Base-by-base conservation (phyloP, 805 yeast genomes). In the Barnettozyma siamensis region DNA sequence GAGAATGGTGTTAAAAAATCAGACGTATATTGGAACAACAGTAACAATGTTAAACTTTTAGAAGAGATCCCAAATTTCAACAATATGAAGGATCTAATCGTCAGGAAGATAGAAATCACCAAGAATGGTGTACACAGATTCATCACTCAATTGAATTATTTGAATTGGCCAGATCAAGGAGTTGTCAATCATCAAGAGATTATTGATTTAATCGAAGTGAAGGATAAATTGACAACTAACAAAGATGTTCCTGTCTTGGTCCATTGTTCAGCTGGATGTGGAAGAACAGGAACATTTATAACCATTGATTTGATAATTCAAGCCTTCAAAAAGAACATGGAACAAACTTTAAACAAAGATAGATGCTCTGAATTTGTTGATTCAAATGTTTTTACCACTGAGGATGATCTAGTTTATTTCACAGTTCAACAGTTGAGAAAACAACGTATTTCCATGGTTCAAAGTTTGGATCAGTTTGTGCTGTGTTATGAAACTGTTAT, bases 181-280 rank as follows among this genome's bases (percentile, higher is more conserved):
- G 74, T 79, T 4, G 73, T 81, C n/a, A 29, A 74, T 18, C 53
- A 58, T 48, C 31, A 43, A 1, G 64, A 59, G 24, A 44, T 67
- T 7, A 31, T 66, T 15, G 51, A 57, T 19, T 37, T 67, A 15
- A 58, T 60, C 16, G 40, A 53, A 1, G 51, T 63, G 4, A 67
- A 67, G 39, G 58, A 63, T 41, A 33, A 44, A 26, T 46, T 62
- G n/a, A 26, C 44, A 3, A 35, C 15, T 1, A 43, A 46, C 28
- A 24, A 24, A 7, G 54, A 59, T 2, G 45, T 65, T 1, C 91
- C 93, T 17, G 69, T 80, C 2, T 65, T 88, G 33, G 85, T 84
- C 17, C 99, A 93, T 58, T 93, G 99, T 55, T 88, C 96, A 5
- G 99, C 99, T 0, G 99, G 99, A 1, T 91, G 95, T 45, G 99